Conservation (phyloP, 2,329 filamentous ascomycete genomes). For the Nigrospora oryzae region DNA sequence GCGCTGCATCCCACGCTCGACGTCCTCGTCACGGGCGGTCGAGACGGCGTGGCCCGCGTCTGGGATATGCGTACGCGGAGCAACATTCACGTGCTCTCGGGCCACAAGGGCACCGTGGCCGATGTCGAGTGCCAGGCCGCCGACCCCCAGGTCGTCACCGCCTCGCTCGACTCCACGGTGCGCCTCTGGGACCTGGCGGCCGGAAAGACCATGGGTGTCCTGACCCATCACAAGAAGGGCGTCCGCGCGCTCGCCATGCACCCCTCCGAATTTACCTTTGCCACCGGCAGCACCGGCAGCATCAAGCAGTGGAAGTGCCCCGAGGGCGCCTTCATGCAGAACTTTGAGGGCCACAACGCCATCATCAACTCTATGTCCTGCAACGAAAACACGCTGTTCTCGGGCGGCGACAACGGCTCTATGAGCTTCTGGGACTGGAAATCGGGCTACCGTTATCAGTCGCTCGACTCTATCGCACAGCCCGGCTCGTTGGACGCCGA, state of each 20-base stretch:
- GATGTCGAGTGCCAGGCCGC: slow-evolving; percentile 90
- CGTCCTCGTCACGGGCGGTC: slow-evolving; percentile 86
- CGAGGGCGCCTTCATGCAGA: slow-evolving; percentile 97
- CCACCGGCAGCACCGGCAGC: slow-evolving; percentile 79
- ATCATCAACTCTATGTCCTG: slow-evolving; percentile 93
- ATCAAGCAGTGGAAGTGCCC: slow-evolving; percentile 99
- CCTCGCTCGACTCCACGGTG: slow-evolving; percentile 87
- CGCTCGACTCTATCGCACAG: slow-evolving; percentile 83
- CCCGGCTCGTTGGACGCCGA: slow-evolving; percentile 92
- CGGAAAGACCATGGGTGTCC: slow-evolving; percentile 88
- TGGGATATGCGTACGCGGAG: slow-evolving; percentile 98
- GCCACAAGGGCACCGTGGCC: slow-evolving; percentile 85
- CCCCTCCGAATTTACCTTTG: slow-evolving; percentile 93
- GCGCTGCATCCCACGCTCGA: slow-evolving; percentile 91
- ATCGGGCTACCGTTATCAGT: slow-evolving; percentile 84
- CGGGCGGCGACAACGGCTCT: slow-evolving; percentile 89
- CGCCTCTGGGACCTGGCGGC: slow-evolving; percentile 93
- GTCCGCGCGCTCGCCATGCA: slow-evolving; percentile 79
- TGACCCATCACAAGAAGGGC: slow-evolving; percentile 98
- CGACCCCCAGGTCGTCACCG: slow-evolving; percentile 89
- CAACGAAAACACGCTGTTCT: slow-evolving; percentile 92
- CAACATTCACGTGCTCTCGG: slow-evolving; percentile 88
- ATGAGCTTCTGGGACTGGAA: slow-evolving; percentile 99
- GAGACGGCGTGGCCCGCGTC: slow-evolving; percentile 88
- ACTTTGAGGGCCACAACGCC: slow-evolving; percentile 92